These are phyloP conservation scores for Beauveria varroae DNA, from an alignment of 2,329 filamentous ascomycete species.

Conservation along the genomic window DNA sequence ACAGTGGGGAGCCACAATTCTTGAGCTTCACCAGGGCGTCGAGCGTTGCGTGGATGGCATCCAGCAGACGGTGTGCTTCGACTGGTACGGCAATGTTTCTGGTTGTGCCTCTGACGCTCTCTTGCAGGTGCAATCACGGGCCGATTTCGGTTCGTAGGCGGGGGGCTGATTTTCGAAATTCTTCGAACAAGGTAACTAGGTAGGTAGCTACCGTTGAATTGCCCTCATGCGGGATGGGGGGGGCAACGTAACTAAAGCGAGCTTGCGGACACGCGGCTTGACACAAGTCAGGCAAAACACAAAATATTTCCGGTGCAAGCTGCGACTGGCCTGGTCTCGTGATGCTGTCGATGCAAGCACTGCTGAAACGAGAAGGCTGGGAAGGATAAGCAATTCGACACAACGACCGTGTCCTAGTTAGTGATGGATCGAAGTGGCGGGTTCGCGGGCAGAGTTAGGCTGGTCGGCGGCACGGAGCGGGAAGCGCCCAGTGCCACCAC, in stretches of 20 bases:
- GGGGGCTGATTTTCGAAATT: neutral
- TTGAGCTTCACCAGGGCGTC: neutral
- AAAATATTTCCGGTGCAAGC: neutral
- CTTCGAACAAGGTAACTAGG: neutral
- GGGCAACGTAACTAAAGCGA: neutral
- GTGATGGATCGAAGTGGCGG: slow-evolving; percentile 6
- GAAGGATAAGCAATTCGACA: slow-evolving; percentile 3
- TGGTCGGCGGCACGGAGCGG: neutral
- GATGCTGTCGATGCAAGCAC: neutral
- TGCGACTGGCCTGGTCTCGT: neutral
- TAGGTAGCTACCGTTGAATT: neutral
- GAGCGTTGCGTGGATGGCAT: neutral
- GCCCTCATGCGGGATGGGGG: slow-evolving; percentile 9
- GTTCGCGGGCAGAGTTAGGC: slow-evolving; percentile 2
- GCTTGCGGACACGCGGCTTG: neutral
- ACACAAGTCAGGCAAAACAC: neutral
- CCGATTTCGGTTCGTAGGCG: neutral
- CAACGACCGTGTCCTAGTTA: slow-evolving; percentile 2
- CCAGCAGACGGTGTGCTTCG: neutral
- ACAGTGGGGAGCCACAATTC: neutral
- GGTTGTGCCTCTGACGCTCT: neutral
- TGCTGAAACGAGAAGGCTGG: slow-evolving; percentile 7
- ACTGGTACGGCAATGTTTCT: neutral
- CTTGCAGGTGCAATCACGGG: neutral
- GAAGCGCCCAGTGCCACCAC: slow-evolving; percentile 1